These are phyloP conservation scores for Paramecium tetraurelia DNA, from an alignment of 73 alveolate species.

Conservation along the genomic window DNA sequence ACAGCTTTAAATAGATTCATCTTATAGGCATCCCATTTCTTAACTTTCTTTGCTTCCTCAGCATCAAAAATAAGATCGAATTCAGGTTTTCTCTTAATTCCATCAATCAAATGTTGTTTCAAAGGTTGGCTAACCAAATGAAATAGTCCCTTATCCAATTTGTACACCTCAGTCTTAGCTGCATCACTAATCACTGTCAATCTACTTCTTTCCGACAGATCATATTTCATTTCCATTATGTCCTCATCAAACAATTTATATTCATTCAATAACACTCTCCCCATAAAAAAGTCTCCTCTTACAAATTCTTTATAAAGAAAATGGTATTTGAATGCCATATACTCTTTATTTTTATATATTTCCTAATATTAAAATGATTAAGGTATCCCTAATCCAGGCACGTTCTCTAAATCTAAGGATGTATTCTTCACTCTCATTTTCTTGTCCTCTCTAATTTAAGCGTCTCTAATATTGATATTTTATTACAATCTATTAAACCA, in stretches of 20 bases:
- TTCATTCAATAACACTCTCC: slow-evolving; percentile 51
- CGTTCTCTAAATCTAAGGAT: background rate
- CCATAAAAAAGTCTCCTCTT: slow-evolving; percentile 65
- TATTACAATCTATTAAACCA: slow-evolving; percentile 24
- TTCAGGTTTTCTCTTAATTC: slow-evolving; percentile 49
- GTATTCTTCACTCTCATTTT: slow-evolving; percentile 34
- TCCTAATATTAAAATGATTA: slow-evolving; percentile 17
- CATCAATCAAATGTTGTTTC: slow-evolving; percentile 54
- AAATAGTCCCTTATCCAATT: slow-evolving; percentile 35
- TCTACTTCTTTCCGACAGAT: slow-evolving; percentile 39
- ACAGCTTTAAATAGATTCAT: slow-evolving; percentile 51
- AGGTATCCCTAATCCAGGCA: background rate
- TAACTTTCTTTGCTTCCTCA: slow-evolving; percentile 26
- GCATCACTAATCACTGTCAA: slow-evolving; percentile 60
- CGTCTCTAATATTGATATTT: background rate
- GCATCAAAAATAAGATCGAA: slow-evolving; percentile 46
- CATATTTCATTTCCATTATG: slow-evolving; percentile 29
- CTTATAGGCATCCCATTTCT: slow-evolving; percentile 61
- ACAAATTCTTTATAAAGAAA: slow-evolving; percentile 40
- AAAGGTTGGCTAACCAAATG: slow-evolving; percentile 45
- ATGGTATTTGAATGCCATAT: slow-evolving; percentile 50
- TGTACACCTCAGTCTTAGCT: slow-evolving; percentile 56
- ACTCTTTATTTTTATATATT: slow-evolving; percentile 11
- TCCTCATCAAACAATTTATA: slow-evolving; percentile 57
- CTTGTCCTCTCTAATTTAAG: background rate